Percentiles rank a stretch among this genome's conserved stretches.
phyloP scores from a whole-genome alignment of 2,329 filamentous ascomycete species.

The Neonectria magnoliae region DNA sequence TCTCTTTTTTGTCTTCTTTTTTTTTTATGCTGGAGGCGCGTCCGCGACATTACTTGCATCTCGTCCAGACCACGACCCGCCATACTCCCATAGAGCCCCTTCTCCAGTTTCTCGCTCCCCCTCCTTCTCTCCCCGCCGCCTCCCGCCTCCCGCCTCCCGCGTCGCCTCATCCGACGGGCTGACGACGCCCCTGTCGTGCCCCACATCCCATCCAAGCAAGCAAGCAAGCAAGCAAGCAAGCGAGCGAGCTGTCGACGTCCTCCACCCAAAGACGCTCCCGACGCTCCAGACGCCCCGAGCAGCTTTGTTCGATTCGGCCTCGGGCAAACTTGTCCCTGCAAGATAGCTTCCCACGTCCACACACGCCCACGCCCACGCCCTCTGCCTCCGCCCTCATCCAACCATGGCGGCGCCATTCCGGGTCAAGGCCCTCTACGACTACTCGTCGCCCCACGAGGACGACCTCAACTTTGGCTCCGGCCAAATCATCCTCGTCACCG shows the following conservation, averaged over 20 bases:
- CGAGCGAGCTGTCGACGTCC: constrained; percentile 43
- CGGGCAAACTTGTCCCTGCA: constrained; percentile 43
- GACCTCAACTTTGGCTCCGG: constrained; percentile 87
- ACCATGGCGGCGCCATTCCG: constrained; percentile 83
- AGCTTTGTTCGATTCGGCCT: constrained; percentile 42
- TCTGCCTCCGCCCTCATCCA: constrained; percentile 45
- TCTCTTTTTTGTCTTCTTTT: constrained; percentile 26
- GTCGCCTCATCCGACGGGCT: constrained; percentile 41
- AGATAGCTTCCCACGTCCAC: constrained; percentile 35
- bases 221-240: constrained; percentile 42
- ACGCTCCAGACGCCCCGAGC: constrained; percentile 35
- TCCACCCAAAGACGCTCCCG: constrained; percentile 10
- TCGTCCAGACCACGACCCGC: background rate
- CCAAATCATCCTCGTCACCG: constrained; percentile 93
- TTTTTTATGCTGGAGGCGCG: constrained; percentile 22
- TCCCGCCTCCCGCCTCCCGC: constrained; percentile 33
- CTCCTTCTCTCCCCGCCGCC: constrained; percentile 24
- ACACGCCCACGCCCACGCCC: constrained; percentile 3
- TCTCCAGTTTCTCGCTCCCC: constrained; percentile 20
- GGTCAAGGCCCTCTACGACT: constrained; percentile 96
- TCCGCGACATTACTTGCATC: constrained; percentile 21
- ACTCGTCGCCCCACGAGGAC: constrained; percentile 91
- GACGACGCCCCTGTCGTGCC: constrained; percentile 46
- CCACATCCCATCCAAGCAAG: constrained; percentile 41
- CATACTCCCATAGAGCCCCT: constrained; percentile 31